Evolutionary conservation across 257 asterid genomes (phyloP).

Genomic region (Nicotiana obtusifolia): DNA sequence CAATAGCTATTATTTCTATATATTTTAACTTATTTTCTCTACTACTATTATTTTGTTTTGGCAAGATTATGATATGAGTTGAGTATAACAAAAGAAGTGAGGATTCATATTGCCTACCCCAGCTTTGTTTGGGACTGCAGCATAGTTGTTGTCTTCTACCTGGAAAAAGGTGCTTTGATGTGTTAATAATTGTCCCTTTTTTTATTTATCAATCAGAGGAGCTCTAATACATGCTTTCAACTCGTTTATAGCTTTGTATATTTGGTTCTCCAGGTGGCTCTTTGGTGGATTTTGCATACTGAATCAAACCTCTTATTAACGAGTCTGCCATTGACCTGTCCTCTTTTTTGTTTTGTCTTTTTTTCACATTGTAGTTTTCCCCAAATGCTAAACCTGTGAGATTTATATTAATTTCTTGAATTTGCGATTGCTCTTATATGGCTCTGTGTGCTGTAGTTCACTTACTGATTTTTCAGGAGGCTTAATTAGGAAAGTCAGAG

Average conservation of each 20-base stretch:
- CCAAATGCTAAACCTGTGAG: not conserved
- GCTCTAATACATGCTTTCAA: not conserved
- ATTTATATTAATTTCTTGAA: not conserved
- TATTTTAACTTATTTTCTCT: no score
- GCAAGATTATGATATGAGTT: no score
- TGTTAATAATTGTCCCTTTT: not conserved
- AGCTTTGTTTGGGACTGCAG: no score
- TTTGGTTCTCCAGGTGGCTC: not conserved
- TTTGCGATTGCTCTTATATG: not conserved
- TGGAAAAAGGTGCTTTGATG: not conserved
- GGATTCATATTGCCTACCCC: no score
- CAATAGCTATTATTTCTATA: no score
- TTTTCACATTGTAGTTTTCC: not conserved
- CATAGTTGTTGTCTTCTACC: no score
- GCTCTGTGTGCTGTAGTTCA: not conserved
- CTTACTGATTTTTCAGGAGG: slow-evolving; percentile 6
- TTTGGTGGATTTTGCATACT: slow-evolving; percentile 3
- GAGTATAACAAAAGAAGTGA: no score
- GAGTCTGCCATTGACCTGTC: not conserved
- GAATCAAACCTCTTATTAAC: not conserved
- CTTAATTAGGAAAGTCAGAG: slow-evolving; percentile 7
- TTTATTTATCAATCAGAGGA: not conserved
- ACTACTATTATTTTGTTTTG: no score
- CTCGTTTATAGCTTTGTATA: not conserved
- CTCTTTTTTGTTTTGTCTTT: not conserved